A percentile compares a stretch with the other conserved stretches of the same genome.
Conservation (phyloP, 139 green algal species). For the Chlamydomonas applanata region DNA sequence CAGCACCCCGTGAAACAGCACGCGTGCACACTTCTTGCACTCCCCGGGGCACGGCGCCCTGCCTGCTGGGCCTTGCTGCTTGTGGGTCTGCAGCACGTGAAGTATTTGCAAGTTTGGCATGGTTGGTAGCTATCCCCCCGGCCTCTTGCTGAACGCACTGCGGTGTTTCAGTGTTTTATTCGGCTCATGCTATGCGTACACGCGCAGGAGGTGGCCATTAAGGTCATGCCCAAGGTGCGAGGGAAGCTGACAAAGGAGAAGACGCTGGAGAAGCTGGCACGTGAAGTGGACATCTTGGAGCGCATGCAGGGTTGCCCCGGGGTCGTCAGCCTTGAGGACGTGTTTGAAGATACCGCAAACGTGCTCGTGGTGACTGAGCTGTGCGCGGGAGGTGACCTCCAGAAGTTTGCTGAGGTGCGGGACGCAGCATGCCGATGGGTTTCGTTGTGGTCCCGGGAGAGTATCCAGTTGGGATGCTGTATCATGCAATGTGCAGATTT, state of each 20-base stretch:
- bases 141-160: too few relatives aligned
- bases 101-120: too few relatives aligned
- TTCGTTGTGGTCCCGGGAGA: background rate
- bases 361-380: constrained; percentile 50
- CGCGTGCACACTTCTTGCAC: too few relatives aligned
- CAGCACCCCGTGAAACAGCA: too few relatives aligned
- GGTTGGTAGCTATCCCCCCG: too few relatives aligned
- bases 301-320: constrained; percentile 22
- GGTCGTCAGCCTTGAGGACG: constrained; percentile 43
- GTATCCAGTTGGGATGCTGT: background rate
- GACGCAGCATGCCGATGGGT: background rate
- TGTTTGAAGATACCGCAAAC: constrained; percentile 44
- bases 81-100: too few relatives aligned
- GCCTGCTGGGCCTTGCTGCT: too few relatives aligned
- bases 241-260: constrained; percentile 37
- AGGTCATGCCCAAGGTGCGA: constrained; percentile 52
- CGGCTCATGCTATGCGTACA: too few relatives aligned
- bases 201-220: constrained; percentile 36
- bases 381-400: constrained; percentile 52
- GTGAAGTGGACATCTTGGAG: constrained; percentile 42
- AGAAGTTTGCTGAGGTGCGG: constrained; percentile 47
- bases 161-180: too few relatives aligned
- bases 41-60: too few relatives aligned
- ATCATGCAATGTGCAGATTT: background rate
- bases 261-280: constrained; percentile 50